Evolutionary conservation across 1,139 yeast genomes (phyloP).

Genomic region (Magnusiomyces paraingens): DNA sequence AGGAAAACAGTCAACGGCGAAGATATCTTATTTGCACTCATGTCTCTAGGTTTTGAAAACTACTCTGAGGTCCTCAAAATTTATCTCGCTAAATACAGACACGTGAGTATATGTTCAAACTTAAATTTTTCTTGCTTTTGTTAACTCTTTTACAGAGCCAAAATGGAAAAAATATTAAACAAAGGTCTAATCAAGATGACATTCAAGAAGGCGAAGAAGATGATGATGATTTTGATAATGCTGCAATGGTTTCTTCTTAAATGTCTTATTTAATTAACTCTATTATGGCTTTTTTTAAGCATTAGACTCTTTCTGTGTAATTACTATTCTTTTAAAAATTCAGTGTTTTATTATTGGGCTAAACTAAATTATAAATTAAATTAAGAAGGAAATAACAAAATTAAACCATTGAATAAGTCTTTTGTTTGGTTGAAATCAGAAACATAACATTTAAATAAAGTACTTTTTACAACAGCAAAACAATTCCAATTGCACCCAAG

Average conservation of each 20-base stretch:
- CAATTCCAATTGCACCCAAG: not conserved
- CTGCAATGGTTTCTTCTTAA: not conserved
- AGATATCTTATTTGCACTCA: constrained; percentile 62
- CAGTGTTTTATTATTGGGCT: not conserved
- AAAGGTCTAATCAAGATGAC: constrained; percentile 1
- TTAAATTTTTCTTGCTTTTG: not conserved
- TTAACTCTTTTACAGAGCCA: not conserved
- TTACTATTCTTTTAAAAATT: not conserved
- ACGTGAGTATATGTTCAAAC: not conserved
- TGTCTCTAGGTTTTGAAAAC: constrained; percentile 63
- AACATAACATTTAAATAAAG: not conserved
- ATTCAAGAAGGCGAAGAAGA: constrained; percentile 1
- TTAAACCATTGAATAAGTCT: not conserved
- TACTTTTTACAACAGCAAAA: too few relatives aligned
- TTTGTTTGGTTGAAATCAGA: not conserved
- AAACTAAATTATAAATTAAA: not conserved
- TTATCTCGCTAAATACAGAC: constrained; percentile 59
- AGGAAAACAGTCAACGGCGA: constrained; percentile 69
- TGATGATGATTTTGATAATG: not conserved
- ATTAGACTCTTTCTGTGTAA: not conserved
- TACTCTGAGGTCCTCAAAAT: constrained; percentile 66
- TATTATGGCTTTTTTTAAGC: too few relatives aligned
- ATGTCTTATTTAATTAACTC: not conserved
- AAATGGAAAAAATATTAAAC: not conserved
- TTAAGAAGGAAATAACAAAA: not conserved